Evolutionary conservation across 306 rosid genomes (phyloP).

Genomic region (Vigna hirtella): DNA sequence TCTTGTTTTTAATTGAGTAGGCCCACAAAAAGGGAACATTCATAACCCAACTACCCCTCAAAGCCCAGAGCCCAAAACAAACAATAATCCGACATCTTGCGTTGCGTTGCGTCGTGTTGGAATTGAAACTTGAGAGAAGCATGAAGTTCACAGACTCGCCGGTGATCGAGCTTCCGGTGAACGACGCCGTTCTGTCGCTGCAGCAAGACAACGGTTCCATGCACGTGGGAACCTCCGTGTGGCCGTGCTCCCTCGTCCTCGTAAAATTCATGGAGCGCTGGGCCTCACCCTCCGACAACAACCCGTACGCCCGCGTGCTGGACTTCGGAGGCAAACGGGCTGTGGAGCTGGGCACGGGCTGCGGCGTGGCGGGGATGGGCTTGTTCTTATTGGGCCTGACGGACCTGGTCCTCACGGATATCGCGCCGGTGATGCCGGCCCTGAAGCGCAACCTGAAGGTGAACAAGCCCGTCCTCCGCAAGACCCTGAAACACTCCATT

Average conservation of each 20-base stretch:
- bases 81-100: too few species aligned
- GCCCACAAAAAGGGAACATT: background rate
- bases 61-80: constrained; percentile 17
- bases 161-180: constrained; percentile 75
- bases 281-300: constrained; percentile 51
- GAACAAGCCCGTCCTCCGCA: constrained; percentile 70
- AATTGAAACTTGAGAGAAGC: background rate
- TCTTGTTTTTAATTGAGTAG: background rate
- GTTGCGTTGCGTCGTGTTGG: background rate
- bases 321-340: constrained; percentile 78
- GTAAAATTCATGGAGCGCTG: constrained; percentile 92
- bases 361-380: constrained; percentile 94
- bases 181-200: constrained; percentile 62
- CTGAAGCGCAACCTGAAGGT: constrained; percentile 79
- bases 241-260: constrained; percentile 95
- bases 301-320: constrained; percentile 74
- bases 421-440: constrained; percentile 90
- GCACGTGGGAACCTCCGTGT: constrained; percentile 92
- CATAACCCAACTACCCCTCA: background rate
- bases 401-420: constrained; percentile 80
- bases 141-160: constrained; percentile 98
- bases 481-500: constrained; percentile 70
- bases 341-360: constrained; percentile 85
- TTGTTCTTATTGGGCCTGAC: constrained; percentile 79
- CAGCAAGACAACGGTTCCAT: constrained; percentile 92